Percentiles rank a stretch among this genome's conserved stretches.
Evolutionary conservation across 192 early-diverging fungal species (phyloP).

Genomic region (Linderina pennispora): DNA sequence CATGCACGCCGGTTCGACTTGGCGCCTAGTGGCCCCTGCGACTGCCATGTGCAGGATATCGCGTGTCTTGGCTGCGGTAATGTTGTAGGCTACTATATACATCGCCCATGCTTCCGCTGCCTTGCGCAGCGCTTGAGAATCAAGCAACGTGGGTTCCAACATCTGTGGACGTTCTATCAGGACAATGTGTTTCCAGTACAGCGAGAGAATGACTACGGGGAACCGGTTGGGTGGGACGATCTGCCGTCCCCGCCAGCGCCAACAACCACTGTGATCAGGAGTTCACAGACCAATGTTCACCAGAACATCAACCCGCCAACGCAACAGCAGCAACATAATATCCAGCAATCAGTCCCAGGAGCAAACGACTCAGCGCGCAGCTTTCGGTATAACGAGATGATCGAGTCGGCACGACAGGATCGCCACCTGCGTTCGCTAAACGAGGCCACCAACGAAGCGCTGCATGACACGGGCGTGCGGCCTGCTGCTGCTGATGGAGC

Average conservation of each 20-base stretch:
- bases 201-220: conserved; percentile 30
- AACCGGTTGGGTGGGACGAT: conserved; percentile 31
- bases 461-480: too few relatives aligned
- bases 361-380: too few relatives aligned
- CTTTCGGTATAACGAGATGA: too few relatives aligned
- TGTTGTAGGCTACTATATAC: conserved; percentile 42
- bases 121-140: conserved; percentile 42
- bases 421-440: too few relatives aligned
- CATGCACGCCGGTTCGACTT: conserved; percentile 43
- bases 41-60: conserved; percentile 46
- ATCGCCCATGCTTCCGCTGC: conserved; percentile 42
- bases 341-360: not conserved
- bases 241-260: conserved; percentile 28
- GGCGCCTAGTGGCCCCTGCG: conserved; percentile 37
- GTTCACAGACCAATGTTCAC: not conserved
- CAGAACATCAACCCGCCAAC: too few relatives aligned
- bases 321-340: not conserved
- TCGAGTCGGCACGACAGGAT: too few relatives aligned
- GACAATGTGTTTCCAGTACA: conserved; percentile 37
- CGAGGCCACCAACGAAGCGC: too few relatives aligned
- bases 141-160: conserved; percentile 44
- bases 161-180: conserved; percentile 46
- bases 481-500: too few relatives aligned
- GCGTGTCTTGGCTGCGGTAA: conserved; percentile 45
- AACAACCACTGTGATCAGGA: conserved; percentile 10